Evolutionary conservation across 2,329 filamentous ascomycete species (phyloP).

Genomic region (Aspergillus clavatus): DNA sequence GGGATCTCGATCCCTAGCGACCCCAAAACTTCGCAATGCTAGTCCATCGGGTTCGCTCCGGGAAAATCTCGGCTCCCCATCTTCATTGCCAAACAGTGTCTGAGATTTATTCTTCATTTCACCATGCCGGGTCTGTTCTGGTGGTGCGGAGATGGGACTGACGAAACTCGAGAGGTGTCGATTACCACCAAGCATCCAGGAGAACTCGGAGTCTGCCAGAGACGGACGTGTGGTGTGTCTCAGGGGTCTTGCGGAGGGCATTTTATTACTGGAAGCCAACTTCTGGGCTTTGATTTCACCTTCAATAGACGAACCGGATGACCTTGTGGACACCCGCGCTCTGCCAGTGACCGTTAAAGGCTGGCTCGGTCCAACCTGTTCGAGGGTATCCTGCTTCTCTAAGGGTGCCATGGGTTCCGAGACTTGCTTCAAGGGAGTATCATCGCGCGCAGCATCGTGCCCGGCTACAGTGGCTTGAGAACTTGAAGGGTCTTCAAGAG

Average conservation of each 20-base stretch:
- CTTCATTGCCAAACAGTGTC: constrained; percentile 31
- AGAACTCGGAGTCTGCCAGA: constrained; percentile 45
- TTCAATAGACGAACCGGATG: constrained; percentile 8
- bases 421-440: constrained; percentile 3
- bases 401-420: constrained; percentile 1
- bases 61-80: constrained; percentile 26
- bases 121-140: constrained; percentile 39
- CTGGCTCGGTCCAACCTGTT: constrained; percentile 4
- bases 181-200: constrained; percentile 48
- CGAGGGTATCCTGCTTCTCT: neutral
- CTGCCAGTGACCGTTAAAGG: constrained; percentile 4
- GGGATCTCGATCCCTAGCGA: constrained; percentile 14
- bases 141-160: constrained; percentile 40
- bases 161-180: constrained; percentile 44
- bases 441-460: constrained; percentile 3
- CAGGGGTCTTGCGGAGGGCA: constrained; percentile 18
- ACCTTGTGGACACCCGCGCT: constrained; percentile 3
- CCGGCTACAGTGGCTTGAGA: constrained; percentile 18
- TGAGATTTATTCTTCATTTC: constrained; percentile 27
- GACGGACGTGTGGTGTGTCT: constrained; percentile 35
- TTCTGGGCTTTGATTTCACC: constrained; percentile 5
- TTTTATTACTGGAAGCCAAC: constrained; percentile 4
- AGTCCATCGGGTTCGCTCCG: constrained; percentile 36
- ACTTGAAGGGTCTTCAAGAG: constrained; percentile 38
- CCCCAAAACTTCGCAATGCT: constrained; percentile 37